phyloP scores from a whole-genome alignment of 768 basidiomycete species.

The Russula lepida region DNA sequence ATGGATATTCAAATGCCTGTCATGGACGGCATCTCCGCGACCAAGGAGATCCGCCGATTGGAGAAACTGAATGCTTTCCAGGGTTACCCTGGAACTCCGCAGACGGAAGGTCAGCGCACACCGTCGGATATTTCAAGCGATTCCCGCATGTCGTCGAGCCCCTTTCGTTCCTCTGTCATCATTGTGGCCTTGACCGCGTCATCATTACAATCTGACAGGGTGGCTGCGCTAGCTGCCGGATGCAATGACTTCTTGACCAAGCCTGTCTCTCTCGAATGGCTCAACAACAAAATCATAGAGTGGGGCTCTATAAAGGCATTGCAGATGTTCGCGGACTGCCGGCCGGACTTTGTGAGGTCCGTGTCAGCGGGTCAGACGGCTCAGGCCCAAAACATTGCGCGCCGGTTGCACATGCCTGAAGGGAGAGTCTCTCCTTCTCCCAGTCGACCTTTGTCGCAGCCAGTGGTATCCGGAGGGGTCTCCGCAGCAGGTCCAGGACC shows the following conservation, averaged over 20 bases:
- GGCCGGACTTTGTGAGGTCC: conserved; percentile 49
- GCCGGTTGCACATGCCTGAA: conserved; percentile 41
- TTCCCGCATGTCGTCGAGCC: conserved; percentile 44
- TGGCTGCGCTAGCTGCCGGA: conserved; percentile 93
- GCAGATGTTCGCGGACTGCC: conserved; percentile 85
- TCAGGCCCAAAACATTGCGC: conserved; percentile 41
- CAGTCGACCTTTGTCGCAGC: conserved; percentile 34
- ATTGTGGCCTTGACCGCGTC: conserved; percentile 99
- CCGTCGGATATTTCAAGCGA: conserved; percentile 48
- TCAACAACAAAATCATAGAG: conserved; percentile 97
- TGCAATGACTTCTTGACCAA: conserved; percentile 99
- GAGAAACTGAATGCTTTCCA: conserved; percentile 62
- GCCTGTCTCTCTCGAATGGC: conserved; percentile 89
- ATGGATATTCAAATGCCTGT: conserved; percentile 99
- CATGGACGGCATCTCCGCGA: conserved; percentile 97
- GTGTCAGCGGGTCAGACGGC: conserved; percentile 39
- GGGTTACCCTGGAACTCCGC: conserved; percentile 62
- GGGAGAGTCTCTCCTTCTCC: conserved; percentile 35
- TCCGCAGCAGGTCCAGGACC: not conserved
- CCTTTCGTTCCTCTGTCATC: conserved; percentile 90
- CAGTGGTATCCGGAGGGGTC: conserved; percentile 2
- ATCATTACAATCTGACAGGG: conserved; percentile 89
- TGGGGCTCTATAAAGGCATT: conserved; percentile 97
- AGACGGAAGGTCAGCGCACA: conserved; percentile 44
- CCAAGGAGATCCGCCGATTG: conserved; percentile 85